These are phyloP conservation scores for Psilocybe cubensis DNA, from an alignment of 768 basidiomycete species.

Conservation along the genomic window DNA sequence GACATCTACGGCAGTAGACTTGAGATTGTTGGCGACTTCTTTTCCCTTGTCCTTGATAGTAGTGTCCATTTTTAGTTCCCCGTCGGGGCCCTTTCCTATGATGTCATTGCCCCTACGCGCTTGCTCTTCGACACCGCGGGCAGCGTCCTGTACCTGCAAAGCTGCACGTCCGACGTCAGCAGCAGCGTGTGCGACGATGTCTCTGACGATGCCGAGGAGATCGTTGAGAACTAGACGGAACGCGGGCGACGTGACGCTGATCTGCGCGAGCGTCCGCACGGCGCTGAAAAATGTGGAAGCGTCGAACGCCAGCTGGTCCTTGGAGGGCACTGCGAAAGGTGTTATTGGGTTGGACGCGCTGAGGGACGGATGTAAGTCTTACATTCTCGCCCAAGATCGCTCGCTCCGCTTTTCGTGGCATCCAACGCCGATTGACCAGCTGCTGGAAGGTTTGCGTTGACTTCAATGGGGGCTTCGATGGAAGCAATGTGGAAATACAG, in stretches of 20 bases:
- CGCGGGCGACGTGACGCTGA: conserved; percentile 34
- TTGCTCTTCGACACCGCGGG: conserved; percentile 32
- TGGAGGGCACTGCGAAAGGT: conserved; percentile 21
- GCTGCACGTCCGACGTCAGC: conserved; percentile 34
- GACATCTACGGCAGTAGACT: conserved; percentile 1
- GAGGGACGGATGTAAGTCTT: neutral
- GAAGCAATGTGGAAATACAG: conserved; percentile 31
- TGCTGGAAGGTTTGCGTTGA: conserved; percentile 19
- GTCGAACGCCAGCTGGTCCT: conserved; percentile 31
- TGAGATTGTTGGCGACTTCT: conserved; percentile 16
- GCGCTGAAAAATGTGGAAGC: conserved; percentile 28
- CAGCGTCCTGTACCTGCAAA: conserved; percentile 32
- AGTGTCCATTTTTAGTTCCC: conserved; percentile 15
- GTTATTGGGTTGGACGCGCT: neutral
- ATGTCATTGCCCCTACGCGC: conserved; percentile 19
- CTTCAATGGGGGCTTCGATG: conserved; percentile 21
- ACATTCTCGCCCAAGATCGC: conserved; percentile 19
- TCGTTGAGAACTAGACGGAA: conserved; percentile 40
- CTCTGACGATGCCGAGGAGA: conserved; percentile 31
- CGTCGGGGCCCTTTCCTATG: conserved; percentile 13
- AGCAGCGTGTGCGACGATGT: conserved; percentile 35
- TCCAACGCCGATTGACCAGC: conserved; percentile 18
- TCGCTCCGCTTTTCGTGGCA: conserved; percentile 11
- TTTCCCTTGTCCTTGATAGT: conserved; percentile 25
- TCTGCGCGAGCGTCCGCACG: conserved; percentile 29